These are phyloP conservation scores for Hypericum perforatum DNA, from an alignment of 345 rosid genomes.

Conservation along the genomic window DNA sequence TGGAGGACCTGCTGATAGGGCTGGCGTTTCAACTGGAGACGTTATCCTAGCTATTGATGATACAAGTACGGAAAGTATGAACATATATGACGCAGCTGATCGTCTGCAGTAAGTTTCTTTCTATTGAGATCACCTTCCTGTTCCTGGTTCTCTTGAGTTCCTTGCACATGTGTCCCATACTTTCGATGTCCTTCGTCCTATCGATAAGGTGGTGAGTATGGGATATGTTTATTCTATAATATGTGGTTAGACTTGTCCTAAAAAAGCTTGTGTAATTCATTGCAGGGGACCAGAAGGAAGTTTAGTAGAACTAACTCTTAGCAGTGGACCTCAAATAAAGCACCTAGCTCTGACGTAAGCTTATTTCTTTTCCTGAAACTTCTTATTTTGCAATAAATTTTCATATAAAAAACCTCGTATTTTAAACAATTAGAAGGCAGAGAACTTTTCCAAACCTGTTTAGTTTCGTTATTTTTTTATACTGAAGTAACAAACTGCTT, in stretches of 20 bases:
- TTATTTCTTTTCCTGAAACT: not conserved
- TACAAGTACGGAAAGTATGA: conserved; percentile 52
- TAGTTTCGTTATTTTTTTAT: conserved; percentile 3
- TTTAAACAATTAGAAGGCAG: not conserved
- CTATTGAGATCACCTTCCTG: not conserved
- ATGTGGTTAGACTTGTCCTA: too few relatives aligned
- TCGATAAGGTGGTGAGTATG: too few relatives aligned
- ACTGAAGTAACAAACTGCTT: conserved; percentile 9
- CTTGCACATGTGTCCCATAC: too few relatives aligned
- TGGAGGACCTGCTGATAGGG: conserved; percentile 84
- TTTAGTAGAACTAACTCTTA: conserved; percentile 59
- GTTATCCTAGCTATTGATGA: conserved; percentile 60
- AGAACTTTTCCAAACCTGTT: not conserved
- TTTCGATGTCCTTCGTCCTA: too few relatives aligned
- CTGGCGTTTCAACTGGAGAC: conserved; percentile 77
- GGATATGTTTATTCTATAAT: too few relatives aligned
- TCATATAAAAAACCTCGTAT: not conserved
- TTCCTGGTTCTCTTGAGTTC: too few relatives aligned
- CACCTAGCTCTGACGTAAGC: conserved; percentile 58
- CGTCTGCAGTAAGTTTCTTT: conserved; percentile 62
- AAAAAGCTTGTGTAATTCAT: conserved; percentile 9
- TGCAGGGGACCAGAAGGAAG: conserved; percentile 96
- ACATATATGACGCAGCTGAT: conserved; percentile 88
- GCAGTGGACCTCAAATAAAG: conserved; percentile 66
- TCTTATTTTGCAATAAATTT: not conserved